Base-by-base conservation (phyloP, 2,329 filamentous ascomycete genomes). In the Aureobasidium vineae region DNA sequence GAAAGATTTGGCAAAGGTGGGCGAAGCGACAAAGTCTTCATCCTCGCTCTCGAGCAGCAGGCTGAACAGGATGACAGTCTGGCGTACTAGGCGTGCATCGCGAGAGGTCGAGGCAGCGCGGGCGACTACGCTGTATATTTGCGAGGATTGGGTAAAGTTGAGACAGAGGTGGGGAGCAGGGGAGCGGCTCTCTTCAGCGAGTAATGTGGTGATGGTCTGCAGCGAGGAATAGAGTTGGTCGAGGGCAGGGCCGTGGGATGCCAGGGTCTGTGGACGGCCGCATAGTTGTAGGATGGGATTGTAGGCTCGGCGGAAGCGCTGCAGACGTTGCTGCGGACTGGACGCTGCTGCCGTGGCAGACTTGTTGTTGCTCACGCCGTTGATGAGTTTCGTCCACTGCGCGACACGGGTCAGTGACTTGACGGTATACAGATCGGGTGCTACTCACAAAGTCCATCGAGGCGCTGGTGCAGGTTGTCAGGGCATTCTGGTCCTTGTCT, bases 1-100 rank as follows among this genome's bases (percentile, higher is more conserved):
- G 74, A 99, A 78, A 73, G 91, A 94, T 67, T 88, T 86, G 2
- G 95, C 92, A 76, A 99, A 99, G 65, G 86, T 84, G 38, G 89
- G 86, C 73, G 90, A 96, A 74, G 96, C 91, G 56, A 97, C 86
- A 73, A 98, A 96, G 41, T 92, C 92, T 75, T 97, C 95, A 79
- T 97, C 93, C 77, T 98, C 95, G 76, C 92, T 95, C 78, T 99
- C 95, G 73, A 98, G 91, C 69, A 99, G 84, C 19, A 92, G 92
- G 66, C 91, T 92, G 77, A 97, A 97, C 75, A 97, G 88, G 47
- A 89, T 82, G 43, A 97, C 90, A 31, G 91, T 90, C 74, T 94
- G 90, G 70, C 89, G 88, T 71, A 98, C 89, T 73, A 97, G 89
- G 74, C 87, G 89, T 72, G 96, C 90, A 77, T 96, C 90, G 76